Evolutionary conservation across 1,284 basidiomycete genomes (phyloP).

Genomic region (Sphaerobolus stellatus): DNA sequence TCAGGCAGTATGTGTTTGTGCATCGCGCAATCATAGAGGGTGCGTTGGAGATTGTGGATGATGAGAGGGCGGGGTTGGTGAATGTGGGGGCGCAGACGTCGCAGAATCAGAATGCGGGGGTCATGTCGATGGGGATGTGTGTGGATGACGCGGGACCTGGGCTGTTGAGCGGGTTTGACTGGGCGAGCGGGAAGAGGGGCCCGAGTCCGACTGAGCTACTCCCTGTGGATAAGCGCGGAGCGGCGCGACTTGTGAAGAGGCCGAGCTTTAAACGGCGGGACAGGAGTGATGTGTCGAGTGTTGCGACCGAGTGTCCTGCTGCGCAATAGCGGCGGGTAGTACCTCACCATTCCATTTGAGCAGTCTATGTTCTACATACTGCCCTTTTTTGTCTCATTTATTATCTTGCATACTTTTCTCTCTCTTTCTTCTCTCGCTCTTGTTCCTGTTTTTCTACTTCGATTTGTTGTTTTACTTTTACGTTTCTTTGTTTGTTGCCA

Average conservation of each 20-base stretch:
- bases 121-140: too few species aligned
- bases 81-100: slow-evolving; percentile 5
- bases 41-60: slow-evolving; percentile 74
- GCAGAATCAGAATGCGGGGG: neutral
- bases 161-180: slow-evolving; percentile 27
- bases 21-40: slow-evolving; percentile 84
- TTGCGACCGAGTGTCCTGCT: too few species aligned
- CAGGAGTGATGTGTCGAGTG: slow-evolving; percentile 13
- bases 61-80: slow-evolving; percentile 38
- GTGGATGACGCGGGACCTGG: slow-evolving; percentile 5
- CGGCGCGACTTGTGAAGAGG: slow-evolving; percentile 57
- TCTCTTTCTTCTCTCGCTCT: neutral
- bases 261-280: slow-evolving; percentile 62
- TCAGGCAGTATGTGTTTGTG: slow-evolving; percentile 88
- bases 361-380: neutral
- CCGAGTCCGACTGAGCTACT: slow-evolving; percentile 70
- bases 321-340: too few species aligned
- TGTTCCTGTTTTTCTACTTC: neutral
- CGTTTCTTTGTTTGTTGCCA: neutral
- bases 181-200: slow-evolving; percentile 57
- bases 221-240: slow-evolving; percentile 59
- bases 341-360: too few species aligned
- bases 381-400: neutral
- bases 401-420: slow-evolving; percentile 2
- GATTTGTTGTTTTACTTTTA: neutral